Conservation (phyloP, 2,329 filamentous ascomycete species). For the Fusarium pseudocircinatum region DNA sequence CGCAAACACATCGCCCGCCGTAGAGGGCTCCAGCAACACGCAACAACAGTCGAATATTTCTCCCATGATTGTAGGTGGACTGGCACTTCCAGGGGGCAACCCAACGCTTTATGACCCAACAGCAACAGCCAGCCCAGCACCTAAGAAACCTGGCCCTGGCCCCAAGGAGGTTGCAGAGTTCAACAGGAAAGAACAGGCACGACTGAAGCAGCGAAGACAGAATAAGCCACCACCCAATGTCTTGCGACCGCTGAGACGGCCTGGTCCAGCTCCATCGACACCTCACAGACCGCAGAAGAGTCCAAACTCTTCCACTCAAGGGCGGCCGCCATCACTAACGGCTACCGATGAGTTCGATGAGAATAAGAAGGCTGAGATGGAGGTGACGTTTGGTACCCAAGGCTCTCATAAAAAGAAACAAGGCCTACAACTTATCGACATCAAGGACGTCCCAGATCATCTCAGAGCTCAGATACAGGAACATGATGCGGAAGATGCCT, state of each 20-base stretch:
- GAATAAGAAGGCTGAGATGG: not conserved
- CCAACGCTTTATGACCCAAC: not conserved
- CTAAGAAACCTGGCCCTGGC: not conserved
- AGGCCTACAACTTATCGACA: not conserved
- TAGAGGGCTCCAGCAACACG: not conserved
- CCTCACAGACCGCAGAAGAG: not conserved
- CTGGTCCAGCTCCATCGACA: not conserved
- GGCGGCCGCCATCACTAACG: not conserved
- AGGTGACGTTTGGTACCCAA: not conserved
- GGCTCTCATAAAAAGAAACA: not conserved
- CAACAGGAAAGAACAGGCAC: not conserved
- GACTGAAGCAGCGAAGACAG: not conserved
- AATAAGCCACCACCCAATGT: conserved; percentile 2
- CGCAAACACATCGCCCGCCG: not conserved
- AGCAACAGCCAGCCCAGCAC: not conserved
- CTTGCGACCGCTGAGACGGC: not conserved
- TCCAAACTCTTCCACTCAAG: not conserved
- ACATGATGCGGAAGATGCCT: not conserved
- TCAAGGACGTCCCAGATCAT: not conserved
- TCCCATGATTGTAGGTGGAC: not conserved
- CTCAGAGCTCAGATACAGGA: not conserved
- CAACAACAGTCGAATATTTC: not conserved
- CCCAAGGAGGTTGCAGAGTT: not conserved
- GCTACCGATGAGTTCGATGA: not conserved
- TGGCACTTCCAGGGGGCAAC: conserved; percentile 29